Evolutionary conservation across 2,329 filamentous ascomycete genomes (phyloP).

Genomic region (Colletotrichum sp.): DNA sequence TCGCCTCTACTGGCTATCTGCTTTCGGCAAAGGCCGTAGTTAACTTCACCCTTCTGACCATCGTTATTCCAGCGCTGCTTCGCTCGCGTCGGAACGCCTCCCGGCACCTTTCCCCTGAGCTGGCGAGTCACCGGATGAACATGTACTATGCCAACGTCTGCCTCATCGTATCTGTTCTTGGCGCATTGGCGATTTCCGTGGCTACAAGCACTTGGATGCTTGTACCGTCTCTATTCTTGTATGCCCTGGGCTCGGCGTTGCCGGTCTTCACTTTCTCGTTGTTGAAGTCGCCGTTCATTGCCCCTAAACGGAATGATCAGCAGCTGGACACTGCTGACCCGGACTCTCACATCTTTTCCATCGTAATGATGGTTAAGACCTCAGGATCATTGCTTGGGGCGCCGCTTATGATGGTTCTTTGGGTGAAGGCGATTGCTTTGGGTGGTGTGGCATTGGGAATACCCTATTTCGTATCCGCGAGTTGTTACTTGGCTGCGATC

Average conservation of each 20-base stretch:
- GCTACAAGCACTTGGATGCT: conserved; percentile 43
- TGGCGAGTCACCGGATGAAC: conserved; percentile 33
- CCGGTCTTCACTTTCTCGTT: conserved; percentile 55
- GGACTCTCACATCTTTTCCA: conserved; percentile 50
- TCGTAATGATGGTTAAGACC: conserved; percentile 57
- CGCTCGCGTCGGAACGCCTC: conserved; percentile 10
- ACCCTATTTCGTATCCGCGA: conserved; percentile 45
- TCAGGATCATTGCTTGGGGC: conserved; percentile 52
- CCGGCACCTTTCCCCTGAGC: conserved; percentile 21
- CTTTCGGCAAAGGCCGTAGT: conserved; percentile 53
- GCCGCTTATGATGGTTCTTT: conserved; percentile 50
- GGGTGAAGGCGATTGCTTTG: conserved; percentile 48
- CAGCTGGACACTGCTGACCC: conserved; percentile 22
- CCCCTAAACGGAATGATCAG: conserved; percentile 2
- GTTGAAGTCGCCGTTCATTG: conserved; percentile 48
- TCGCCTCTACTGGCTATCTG: conserved; percentile 52
- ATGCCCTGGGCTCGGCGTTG: conserved; percentile 53
- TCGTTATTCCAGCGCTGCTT: conserved; percentile 45
- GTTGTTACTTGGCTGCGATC: conserved; percentile 40
- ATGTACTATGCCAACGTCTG: conserved; percentile 40
- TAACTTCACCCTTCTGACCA: conserved; percentile 49
- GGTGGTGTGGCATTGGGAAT: conserved; percentile 37
- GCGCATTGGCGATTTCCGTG: conserved; percentile 47
- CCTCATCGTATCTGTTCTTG: conserved; percentile 35
- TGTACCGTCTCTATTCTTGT: conserved; percentile 47